Evolutionary conservation across 441 rosid species (phyloP).

Genomic region (Cnidoscolus chayamansa): DNA sequence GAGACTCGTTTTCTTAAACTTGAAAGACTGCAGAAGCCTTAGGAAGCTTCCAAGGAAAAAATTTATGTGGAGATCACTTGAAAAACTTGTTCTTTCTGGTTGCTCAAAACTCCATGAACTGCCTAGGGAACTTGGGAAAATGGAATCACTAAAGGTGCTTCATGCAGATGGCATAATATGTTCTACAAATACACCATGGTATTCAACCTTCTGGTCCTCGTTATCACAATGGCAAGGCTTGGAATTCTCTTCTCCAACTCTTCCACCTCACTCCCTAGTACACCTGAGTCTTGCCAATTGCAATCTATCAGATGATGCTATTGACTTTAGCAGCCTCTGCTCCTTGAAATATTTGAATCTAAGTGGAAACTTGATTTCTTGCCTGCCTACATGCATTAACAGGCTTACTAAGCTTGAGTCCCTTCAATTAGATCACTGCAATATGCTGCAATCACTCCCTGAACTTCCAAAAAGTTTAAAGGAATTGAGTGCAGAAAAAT

Average conservation of each 20-base stretch:
- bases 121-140: conserved; percentile 11
- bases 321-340: conserved; percentile 8
- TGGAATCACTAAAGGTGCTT: conserved; percentile 24
- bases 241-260: conserved; percentile 5
- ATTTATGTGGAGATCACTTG: conserved; percentile 23
- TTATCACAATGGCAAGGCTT: conserved; percentile 10
- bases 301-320: conserved; percentile 16
- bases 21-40: conserved; percentile 28
- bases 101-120: conserved; percentile 23
- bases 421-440: conserved; percentile 21
- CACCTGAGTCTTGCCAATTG: conserved; percentile 20
- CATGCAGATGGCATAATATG: conserved; percentile 17
- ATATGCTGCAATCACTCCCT: conserved; percentile 19
- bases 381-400: conserved; percentile 11
- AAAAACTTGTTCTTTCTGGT: conserved; percentile 29
- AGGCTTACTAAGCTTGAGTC: conserved; percentile 20
- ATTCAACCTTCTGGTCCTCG: conserved; percentile 16
- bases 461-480: conserved; percentile 22
- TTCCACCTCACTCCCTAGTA: conserved; percentile 17
- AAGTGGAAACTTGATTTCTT: conserved; percentile 20
- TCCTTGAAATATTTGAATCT: conserved; percentile 17
- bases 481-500: conserved; percentile 16
- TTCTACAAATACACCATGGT: background rate
- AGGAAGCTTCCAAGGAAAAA: conserved; percentile 24
- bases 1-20: conserved; percentile 18